These are phyloP conservation scores for Parafenestella ontariensis DNA, from an alignment of 2,329 filamentous ascomycete genomes.

Conservation along the genomic window DNA sequence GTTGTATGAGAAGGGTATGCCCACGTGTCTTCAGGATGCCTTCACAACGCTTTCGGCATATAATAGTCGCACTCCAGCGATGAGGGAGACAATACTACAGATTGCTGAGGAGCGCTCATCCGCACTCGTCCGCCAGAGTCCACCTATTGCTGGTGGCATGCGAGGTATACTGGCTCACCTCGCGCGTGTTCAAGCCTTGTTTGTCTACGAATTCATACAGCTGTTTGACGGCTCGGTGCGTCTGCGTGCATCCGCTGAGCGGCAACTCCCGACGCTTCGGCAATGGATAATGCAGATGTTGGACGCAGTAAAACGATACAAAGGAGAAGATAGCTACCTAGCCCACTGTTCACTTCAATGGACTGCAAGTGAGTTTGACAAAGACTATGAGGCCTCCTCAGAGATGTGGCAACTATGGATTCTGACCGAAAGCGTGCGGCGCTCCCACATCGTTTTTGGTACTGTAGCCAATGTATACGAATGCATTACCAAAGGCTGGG, in stretches of 20 bases:
- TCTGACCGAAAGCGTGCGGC: conserved; percentile 16
- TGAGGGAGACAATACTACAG: neutral
- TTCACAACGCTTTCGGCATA: neutral
- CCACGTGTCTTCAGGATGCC: neutral
- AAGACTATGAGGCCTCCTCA: neutral
- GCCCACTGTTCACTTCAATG: neutral
- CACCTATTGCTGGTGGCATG: neutral
- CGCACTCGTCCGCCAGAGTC: neutral
- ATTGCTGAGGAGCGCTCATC: neutral
- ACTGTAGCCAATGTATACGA: conserved; percentile 6
- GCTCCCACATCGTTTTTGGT: conserved; percentile 13
- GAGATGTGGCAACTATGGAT: conserved; percentile 16
- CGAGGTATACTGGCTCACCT: neutral
- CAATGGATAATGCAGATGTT: neutral
- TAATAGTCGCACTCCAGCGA: neutral
- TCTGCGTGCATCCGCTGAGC: neutral
- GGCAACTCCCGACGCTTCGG: neutral
- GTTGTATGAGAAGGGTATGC: neutral
- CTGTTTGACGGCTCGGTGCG: neutral
- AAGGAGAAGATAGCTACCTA: neutral
- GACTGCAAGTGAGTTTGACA: neutral
- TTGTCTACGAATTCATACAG: neutral
- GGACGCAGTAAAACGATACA: neutral
- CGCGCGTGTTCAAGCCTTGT: neutral
- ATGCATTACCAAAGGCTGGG: conserved; percentile 11